Conservation (phyloP, 345 rosid species). For the Adansonia digitata region DNA sequence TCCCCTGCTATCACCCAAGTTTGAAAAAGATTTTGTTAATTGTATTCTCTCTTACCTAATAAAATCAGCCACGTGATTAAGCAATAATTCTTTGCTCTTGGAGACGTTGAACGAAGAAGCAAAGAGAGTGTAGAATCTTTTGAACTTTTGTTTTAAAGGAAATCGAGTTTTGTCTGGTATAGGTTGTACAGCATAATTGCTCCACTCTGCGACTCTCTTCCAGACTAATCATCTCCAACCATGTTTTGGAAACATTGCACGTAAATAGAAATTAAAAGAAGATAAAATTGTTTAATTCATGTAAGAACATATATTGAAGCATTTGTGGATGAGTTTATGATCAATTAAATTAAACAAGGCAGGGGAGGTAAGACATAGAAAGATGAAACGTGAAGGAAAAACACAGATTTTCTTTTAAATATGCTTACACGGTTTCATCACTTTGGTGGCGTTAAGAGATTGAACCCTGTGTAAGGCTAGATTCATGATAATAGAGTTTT, state of each 20-base stretch:
- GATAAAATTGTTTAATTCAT: neutral
- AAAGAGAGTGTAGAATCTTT: neutral
- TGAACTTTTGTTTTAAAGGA: neutral
- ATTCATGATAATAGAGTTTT: neutral
- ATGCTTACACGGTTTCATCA: neutral
- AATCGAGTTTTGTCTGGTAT: neutral
- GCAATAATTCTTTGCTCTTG: neutral
- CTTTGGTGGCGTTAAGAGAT: neutral
- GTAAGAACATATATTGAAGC: neutral
- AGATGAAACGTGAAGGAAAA: neutral
- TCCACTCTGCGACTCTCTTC: neutral
- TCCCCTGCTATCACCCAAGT: neutral
- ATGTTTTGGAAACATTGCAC: neutral
- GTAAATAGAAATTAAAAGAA: neutral
- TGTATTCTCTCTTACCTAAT: neutral
- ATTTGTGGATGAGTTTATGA: neutral
- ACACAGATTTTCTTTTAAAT: neutral
- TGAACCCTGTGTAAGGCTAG: neutral
- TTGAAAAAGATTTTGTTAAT: neutral
- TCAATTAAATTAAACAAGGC: neutral
- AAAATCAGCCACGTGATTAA: neutral
- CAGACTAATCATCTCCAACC: neutral
- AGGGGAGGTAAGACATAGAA: neutral
- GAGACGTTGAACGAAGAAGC: neutral
- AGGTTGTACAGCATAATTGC: neutral